Conservation (phyloP, 441 rosid species). For the Erodium trifolium region DNA sequence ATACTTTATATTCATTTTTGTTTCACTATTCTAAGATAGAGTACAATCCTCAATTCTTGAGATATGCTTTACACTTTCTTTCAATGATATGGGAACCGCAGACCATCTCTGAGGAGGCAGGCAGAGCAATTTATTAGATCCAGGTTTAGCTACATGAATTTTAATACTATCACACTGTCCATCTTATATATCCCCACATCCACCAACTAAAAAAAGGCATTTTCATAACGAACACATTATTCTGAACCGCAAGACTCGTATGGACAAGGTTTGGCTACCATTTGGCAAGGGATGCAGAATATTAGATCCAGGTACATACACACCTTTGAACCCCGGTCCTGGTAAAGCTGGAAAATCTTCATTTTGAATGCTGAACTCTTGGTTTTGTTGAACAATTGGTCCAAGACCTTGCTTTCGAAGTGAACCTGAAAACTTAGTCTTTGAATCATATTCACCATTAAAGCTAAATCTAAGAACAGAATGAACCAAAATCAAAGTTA, state of each 20-base stretch:
- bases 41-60: background rate
- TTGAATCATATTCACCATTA: slow-evolving; percentile 19
- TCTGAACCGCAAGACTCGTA: slow-evolving; percentile 1
- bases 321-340: slow-evolving; percentile 89
- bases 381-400: slow-evolving; percentile 92
- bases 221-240: background rate
- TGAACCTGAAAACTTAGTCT: slow-evolving; percentile 47
- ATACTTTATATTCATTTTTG: too few relatives aligned
- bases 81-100: background rate
- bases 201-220: too few relatives aligned
- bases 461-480: slow-evolving; percentile 9
- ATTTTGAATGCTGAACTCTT: slow-evolving; percentile 97
- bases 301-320: slow-evolving; percentile 1
- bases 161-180: too few relatives aligned
- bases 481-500: slow-evolving; percentile 14
- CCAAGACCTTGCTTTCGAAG: slow-evolving; percentile 81
- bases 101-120: background rate
- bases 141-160: background rate
- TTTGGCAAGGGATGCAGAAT: background rate
- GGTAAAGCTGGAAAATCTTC: slow-evolving; percentile 96
- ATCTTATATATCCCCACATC: too few relatives aligned
- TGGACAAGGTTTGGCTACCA: background rate
- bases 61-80: background rate
- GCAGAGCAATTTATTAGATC: background rate
- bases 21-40: background rate